These are phyloP conservation scores for Tetrapyrgos nigripes DNA, from an alignment of 1,284 basidiomycete genomes.

Conservation along the genomic window DNA sequence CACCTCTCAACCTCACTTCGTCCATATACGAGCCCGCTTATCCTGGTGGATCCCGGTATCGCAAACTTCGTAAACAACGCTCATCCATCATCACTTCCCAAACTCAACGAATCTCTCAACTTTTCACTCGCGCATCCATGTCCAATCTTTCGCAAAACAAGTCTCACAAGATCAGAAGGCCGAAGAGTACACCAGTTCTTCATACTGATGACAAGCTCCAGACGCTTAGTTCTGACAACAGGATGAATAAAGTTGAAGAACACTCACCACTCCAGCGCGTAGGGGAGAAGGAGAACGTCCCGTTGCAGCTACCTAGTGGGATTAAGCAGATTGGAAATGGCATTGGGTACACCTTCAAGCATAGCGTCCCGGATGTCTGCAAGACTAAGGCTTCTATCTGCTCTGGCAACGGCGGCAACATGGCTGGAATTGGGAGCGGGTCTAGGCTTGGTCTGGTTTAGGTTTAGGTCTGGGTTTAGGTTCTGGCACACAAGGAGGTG, in stretches of 20 bases:
- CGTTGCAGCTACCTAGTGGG: constrained; percentile 47
- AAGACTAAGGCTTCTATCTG: constrained; percentile 9
- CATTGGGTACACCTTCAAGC: constrained; percentile 53
- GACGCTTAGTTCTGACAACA: neutral
- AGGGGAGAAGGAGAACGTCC: neutral
- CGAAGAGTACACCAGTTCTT: constrained; percentile 30
- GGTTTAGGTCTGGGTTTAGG: constrained; percentile 7
- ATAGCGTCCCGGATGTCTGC: constrained; percentile 36
- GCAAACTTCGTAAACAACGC: constrained; percentile 37
- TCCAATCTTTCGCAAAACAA: constrained; percentile 44
- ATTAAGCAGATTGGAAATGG: constrained; percentile 59
- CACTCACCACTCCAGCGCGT: constrained; percentile 3
- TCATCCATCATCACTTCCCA: constrained; percentile 34
- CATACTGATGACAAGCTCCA: neutral
- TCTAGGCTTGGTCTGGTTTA: neutral
- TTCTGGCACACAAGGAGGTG: no score
- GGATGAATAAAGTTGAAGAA: neutral
- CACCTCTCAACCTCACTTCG: neutral
- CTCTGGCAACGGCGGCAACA: neutral
- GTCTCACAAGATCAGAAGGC: constrained; percentile 43
- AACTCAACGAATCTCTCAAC: constrained; percentile 12
- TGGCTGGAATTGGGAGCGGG: neutral
- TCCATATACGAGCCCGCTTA: neutral
- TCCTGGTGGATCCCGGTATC: constrained; percentile 20
- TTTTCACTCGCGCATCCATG: constrained; percentile 29